Base-by-base conservation (phyloP, 306 rosid species). In the Quercus agrifolia region DNA sequence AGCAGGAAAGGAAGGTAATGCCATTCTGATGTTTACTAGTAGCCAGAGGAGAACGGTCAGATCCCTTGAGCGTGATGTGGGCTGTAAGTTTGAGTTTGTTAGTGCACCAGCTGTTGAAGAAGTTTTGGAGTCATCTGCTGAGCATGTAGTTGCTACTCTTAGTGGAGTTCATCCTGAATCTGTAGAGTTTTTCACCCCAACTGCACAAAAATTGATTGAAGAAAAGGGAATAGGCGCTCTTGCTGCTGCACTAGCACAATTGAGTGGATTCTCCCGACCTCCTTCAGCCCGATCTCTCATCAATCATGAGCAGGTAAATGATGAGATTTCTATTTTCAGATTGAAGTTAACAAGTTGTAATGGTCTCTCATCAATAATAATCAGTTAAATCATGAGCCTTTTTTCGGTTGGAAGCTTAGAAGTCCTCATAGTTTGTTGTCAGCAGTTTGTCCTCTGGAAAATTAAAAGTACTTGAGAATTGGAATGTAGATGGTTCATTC, bases 61-160 rank as follows among this genome's bases (percentile, higher is more conserved):
- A 85, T 91, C 98, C 64, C 97, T 96, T 78, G 99, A 96, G 88
- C 99, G 97, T 69, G 99, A 96, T 84, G 98, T 93, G 28, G 97
- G 98, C 57, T 88, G 97, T 89, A 85, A 88, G 74, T 91, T 96
- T 86, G 99, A 93, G 85, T 96, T 93, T 83, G 87, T 85, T 56
- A 88, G 85, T 75, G 84, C 97, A 21, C 99, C 99, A 8, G 83
- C 89, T 72, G 56, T 91, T 73, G 87, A 90, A 77, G 96, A 87
- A 81, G 82, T 96, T 79, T 83, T 93, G 92, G 94, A 74, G 81
- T 83, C 98, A 78, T 96, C 99, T 69, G 99, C 98, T 33, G 85
- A 85, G 62, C 99, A 96, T 27, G 99, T 90, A 76, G 97, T 91
- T 78, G 88, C 87, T 35, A 91, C 98, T 59, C 98, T 96, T 63